Percentiles rank a stretch among this genome's conserved stretches.
Evolutionary conservation across 306 rosid genomes (phyloP).

Genomic region (Sindora glabra): DNA sequence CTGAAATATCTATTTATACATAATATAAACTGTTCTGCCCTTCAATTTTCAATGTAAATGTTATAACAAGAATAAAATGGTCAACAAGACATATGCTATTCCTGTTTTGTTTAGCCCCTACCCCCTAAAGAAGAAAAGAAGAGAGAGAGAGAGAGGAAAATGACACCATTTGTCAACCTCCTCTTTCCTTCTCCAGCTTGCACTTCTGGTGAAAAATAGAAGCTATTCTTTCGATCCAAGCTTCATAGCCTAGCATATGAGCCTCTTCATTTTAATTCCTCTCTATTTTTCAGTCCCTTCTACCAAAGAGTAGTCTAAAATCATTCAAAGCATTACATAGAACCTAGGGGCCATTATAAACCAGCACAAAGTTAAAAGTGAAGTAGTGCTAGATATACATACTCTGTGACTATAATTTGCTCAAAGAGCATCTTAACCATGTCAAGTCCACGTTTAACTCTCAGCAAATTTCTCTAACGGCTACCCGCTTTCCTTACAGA

Average conservation of each 20-base stretch:
- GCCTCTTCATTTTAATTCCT: background rate
- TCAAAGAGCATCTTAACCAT: conserved; percentile 84
- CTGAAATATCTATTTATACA: too few species aligned
- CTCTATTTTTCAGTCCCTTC: background rate
- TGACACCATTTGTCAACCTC: background rate
- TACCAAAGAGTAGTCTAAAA: background rate
- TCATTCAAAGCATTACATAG: background rate
- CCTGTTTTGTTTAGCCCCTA: too few species aligned
- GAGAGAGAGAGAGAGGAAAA: too few species aligned
- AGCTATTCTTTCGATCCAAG: background rate
- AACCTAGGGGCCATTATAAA: background rate
- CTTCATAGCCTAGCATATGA: background rate
- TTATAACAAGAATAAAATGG: too few species aligned
- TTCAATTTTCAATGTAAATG: too few species aligned
- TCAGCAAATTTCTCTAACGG: conserved; percentile 79
- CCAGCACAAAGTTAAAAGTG: background rate
- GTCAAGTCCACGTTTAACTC: conserved; percentile 88
- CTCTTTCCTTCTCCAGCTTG: background rate
- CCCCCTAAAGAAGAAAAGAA: too few species aligned
- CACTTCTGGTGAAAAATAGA: background rate
- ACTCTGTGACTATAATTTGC: conserved; percentile 61
- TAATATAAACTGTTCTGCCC: too few species aligned
- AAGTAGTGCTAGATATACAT: conserved; percentile 18
- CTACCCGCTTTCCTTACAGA: conserved; percentile 61
- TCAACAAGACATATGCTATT: too few species aligned